Evolutionary conservation across 805 yeast species (phyloP), one percentile per base, ranked within the genome.

Genomic region (Cyberlindnera bimundalis): DNA sequence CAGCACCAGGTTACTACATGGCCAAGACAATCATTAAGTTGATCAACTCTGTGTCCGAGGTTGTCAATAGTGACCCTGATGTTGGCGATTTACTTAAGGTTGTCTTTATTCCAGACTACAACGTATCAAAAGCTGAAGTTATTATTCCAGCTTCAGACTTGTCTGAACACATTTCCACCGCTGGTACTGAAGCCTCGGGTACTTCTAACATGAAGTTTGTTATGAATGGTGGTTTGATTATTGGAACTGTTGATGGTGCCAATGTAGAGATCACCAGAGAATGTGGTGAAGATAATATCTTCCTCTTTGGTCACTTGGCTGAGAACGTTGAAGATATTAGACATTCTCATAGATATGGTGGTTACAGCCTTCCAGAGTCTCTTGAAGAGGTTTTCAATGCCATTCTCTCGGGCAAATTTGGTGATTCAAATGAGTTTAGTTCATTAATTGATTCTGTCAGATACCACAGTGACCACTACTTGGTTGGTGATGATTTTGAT

Each of bases 1-100:
- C 95, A 45, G 97, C 97, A 10, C 97, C 97, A n/a, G 97, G 97
- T 50, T 89, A 89, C 64, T 89, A 86, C 68, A 86, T 89, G 79
- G 97, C 97, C 45, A 89, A 89, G 66, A 76, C 84, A 43, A 85
- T 89, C 57, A 90, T 89, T 60, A 87, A 88, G 64, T 73, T 89
- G 62, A 76, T 89, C 58, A 89, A 85, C 62, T 66, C 84, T 39
- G 96, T 88, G 28, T 81, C 85, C 24, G 80, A 77, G 6, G 91
- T 87, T 36, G 79, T 89, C 48, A 89, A 89, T 65, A 73, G 73
- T 45, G 97, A 89, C 60, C 64, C 73, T 1, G 90, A 82, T 21
- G 73, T 87, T 57, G 85, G 75, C 27, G 84, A 82, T 52, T 69
- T 84, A 55, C 75, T 89, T 56, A 87, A 89, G 67, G 96, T 88